Evolutionary conservation across 2,329 filamentous ascomycete genomes (phyloP), one percentile per base, ranked within the genome.

Genomic region (Cadophora sp.): DNA sequence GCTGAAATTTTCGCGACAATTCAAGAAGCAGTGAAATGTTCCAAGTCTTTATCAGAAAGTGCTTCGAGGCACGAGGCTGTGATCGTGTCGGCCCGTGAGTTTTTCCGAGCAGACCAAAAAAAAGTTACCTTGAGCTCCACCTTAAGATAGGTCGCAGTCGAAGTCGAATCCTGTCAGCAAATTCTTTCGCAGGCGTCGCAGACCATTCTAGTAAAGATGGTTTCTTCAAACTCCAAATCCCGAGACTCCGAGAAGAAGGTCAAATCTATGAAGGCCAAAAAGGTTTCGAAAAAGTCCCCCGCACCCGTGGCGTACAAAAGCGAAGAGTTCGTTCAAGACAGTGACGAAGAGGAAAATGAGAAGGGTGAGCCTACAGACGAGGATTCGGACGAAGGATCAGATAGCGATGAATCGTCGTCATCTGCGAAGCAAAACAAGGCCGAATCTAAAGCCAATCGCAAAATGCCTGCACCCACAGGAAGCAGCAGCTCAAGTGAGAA

Each of bases 301-400:
- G 51, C 68, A 24, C 27, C 60, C 33, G 24, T 50, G 1, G 62
- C n/a, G 20, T 71, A 71, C 59, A 74, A 73, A 62, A 76, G 76
- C 66, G 50, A 70, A 18, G 76, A 78, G 65, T 71, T 67, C 36
- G 67, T 77, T 22, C 62, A 70, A 66, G 71, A 74, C 22, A 76
- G 75, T n/a, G 50, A 56, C 48, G 66, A 72, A n/a, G 74, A 76
- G n/a, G 48, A 47, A 33, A 39, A 39, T 16, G 48, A 55, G 6
- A 39, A 8, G 13, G n/a, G n/a, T 16, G 20, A 51, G 30, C 4
- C 43, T 20, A 33, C 45, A 53, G 59, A 53, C 13, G 68, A 70
- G 2, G 51, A 62, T 7, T 67, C 70, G 4, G 68, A 71, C 18
- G 68, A 66, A 11, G 62, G 66, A 2, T 71, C 71, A 4, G 67